Percentiles rank a stretch among this genome's conserved stretches.
Conservation (phyloP, 768 basidiomycete species). For the Leccinum imitatum region DNA sequence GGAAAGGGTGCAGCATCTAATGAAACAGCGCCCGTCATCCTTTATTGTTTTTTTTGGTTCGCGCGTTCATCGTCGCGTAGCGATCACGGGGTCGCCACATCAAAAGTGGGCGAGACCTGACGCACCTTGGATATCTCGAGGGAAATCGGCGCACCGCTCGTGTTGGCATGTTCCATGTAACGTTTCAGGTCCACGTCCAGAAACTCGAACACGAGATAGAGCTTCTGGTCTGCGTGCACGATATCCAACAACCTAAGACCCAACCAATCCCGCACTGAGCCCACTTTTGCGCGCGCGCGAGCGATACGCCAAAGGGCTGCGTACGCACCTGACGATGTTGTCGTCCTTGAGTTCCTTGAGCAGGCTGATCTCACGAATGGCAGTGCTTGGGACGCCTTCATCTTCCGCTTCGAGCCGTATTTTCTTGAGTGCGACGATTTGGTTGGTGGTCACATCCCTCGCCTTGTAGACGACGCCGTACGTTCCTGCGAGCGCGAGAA, state of each 20-base stretch:
- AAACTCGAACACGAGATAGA: slow-evolving; percentile 98
- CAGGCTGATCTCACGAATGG: slow-evolving; percentile 96
- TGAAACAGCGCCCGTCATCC: slow-evolving; percentile 2
- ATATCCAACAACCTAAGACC: slow-evolving; percentile 82
- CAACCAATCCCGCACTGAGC: slow-evolving; percentile 8
- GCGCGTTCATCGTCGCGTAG: background rate
- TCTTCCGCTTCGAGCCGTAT: slow-evolving; percentile 98
- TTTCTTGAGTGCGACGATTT: slow-evolving; percentile 97
- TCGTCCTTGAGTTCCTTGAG: slow-evolving; percentile 96
- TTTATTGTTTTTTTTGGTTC: background rate
- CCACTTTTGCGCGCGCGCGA: background rate
- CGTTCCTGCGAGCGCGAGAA: slow-evolving; percentile 66
- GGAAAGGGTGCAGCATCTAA: slow-evolving; percentile 9
- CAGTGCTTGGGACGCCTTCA: slow-evolving; percentile 97
- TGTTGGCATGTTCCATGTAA: slow-evolving; percentile 90
- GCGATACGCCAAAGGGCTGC: background rate
- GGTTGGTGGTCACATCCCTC: slow-evolving; percentile 70
- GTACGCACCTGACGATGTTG: slow-evolving; percentile 81
- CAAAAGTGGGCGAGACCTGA: slow-evolving; percentile 2
- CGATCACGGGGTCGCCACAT: slow-evolving; percentile 5
- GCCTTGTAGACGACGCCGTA: slow-evolving; percentile 99
- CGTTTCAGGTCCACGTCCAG: slow-evolving; percentile 95
- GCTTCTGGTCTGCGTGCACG: slow-evolving; percentile 94
- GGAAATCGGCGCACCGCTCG: slow-evolving; percentile 67
- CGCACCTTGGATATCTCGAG: slow-evolving; percentile 80